A percentile compares a stretch with the other conserved stretches of the same genome.
phyloP scores from a whole-genome alignment of 768 basidiomycete species.

The Boletus pseudo-olivaceus region DNA sequence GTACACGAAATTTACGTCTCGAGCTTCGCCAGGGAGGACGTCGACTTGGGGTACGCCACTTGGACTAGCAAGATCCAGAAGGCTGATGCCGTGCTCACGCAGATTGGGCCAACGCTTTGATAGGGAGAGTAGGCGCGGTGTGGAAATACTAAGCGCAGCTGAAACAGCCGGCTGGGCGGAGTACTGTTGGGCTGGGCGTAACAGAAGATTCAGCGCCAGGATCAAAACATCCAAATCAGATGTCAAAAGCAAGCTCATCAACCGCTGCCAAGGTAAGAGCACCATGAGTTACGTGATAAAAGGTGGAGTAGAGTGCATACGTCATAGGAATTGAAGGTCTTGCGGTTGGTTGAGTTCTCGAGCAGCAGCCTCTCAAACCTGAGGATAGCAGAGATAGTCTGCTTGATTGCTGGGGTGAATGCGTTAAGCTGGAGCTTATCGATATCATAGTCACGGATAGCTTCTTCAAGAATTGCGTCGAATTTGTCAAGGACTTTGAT shows the following conservation, averaged over 20 bases:
- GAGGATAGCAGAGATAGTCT: constrained; percentile 75
- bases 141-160: constrained; percentile 77
- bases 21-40: constrained; percentile 64
- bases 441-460: constrained; percentile 81
- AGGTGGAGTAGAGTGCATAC: constrained; percentile 48
- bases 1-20: constrained; percentile 79
- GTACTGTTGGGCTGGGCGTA: constrained; percentile 94
- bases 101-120: constrained; percentile 82
- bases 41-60: constrained; percentile 53
- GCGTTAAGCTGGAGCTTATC: constrained; percentile 77
- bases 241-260: constrained; percentile 84
- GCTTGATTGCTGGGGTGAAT: constrained; percentile 75
- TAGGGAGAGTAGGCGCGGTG: constrained; percentile 75
- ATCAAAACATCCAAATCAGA: constrained; percentile 88
- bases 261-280: constrained; percentile 51
- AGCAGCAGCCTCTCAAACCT: constrained; percentile 85
- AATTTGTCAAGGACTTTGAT: constrained; percentile 94
- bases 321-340: constrained; percentile 95
- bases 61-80: constrained; percentile 65
- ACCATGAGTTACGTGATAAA: background rate
- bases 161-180: constrained; percentile 83
- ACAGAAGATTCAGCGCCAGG: constrained; percentile 75
- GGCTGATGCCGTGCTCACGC: constrained; percentile 74
- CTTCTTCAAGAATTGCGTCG: constrained; percentile 80
- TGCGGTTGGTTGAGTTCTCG: constrained; percentile 97